Evolutionary conservation across 2,329 filamentous ascomycete genomes (phyloP).

Genomic region (Clonostachys byssicola): DNA sequence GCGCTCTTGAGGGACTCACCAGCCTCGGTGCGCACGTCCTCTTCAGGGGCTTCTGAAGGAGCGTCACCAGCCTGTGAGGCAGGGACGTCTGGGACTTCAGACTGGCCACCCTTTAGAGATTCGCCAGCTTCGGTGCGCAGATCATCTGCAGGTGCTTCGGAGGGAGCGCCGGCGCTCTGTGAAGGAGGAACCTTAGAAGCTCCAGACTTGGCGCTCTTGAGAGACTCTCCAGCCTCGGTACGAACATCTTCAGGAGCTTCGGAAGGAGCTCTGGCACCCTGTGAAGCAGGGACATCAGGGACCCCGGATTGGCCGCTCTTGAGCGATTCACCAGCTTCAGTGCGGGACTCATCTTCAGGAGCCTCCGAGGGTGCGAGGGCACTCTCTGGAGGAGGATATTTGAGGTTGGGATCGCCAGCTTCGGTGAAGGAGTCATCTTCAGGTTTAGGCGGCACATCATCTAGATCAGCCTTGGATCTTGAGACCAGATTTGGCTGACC

Average conservation of each 20-base stretch:
- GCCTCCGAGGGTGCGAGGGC: constrained; percentile 3
- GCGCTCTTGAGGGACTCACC: background rate
- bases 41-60: background rate
- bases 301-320: too few relatives aligned
- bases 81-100: background rate
- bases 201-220: background rate
- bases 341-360: background rate
- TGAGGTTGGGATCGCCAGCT: too few relatives aligned
- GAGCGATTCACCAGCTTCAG: too few relatives aligned
- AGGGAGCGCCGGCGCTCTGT: constrained; percentile 3
- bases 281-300: background rate
- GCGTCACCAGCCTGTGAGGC: background rate
- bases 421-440: too few relatives aligned
- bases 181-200: constrained; percentile 3
- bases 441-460: too few relatives aligned
- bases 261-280: background rate
- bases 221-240: constrained; percentile 1
- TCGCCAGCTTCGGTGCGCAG: too few relatives aligned
- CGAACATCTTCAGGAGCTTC: constrained; percentile 1
- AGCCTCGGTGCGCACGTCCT: constrained; percentile 3
- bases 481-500: too few relatives aligned
- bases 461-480: too few relatives aligned
- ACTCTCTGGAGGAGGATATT: constrained; percentile 2
- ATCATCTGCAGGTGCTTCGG: background rate
- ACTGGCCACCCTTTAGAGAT: too few relatives aligned